phyloP scores from a whole-genome alignment of 2,329 filamentous ascomycete genomes.

The Zasmidium citrigriseum region DNA sequence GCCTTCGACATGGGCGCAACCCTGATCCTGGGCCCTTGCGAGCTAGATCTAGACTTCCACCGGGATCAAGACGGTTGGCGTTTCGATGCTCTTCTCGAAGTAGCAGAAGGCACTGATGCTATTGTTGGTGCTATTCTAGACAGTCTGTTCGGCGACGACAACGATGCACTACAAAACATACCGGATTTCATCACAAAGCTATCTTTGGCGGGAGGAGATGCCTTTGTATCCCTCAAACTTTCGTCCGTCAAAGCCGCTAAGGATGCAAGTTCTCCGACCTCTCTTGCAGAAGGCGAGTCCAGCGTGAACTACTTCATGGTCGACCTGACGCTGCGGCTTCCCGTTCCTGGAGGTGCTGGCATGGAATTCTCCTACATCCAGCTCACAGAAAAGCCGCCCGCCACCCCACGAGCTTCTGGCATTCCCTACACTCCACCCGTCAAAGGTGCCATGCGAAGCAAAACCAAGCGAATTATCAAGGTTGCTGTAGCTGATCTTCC shows the following conservation, averaged over 20 bases:
- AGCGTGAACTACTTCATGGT: too few relatives aligned
- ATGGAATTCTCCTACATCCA: constrained; percentile 7
- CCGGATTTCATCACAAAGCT: background rate
- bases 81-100: background rate
- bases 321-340: constrained; percentile 5
- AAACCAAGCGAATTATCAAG: constrained; percentile 8
- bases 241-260: background rate
- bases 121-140: background rate
- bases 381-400: constrained; percentile 4
- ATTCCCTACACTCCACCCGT: background rate
- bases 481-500: constrained; percentile 3
- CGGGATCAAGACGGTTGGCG: background rate
- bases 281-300: background rate
- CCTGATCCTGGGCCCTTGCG: constrained; percentile 2
- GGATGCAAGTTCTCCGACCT: background rate
- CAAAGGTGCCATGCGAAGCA: background rate
- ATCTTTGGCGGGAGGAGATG: background rate
- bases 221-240: background rate
- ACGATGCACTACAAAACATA: constrained; percentile 1
- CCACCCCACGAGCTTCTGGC: too few relatives aligned
- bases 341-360: constrained; percentile 3
- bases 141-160: background rate
- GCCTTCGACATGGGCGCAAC: constrained; percentile 1
- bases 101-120: background rate
- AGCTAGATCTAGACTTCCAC: background rate